A percentile compares a stretch with the other conserved stretches of the same genome.
Conservation (phyloP, 2,329 filamentous ascomycete species). For the Fonsecaea pedrosoi region DNA sequence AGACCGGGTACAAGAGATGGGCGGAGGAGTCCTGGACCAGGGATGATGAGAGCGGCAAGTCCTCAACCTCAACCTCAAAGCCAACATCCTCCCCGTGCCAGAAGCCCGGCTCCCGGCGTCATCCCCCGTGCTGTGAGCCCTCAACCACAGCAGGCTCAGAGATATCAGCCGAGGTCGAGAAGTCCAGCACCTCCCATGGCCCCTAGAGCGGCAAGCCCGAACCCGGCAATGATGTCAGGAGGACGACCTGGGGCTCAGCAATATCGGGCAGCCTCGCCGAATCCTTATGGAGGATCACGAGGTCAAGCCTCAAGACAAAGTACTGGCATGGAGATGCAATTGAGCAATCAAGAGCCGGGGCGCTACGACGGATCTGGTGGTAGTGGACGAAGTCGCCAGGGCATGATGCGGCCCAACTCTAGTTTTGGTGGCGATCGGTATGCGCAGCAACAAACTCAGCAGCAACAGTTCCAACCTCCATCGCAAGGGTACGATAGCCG, state of each 20-base stretch:
- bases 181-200: conserved; percentile 34
- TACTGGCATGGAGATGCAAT: conserved; percentile 70
- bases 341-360: conserved; percentile 62
- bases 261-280: conserved; percentile 41
- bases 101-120: conserved; percentile 36
- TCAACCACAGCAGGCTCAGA: conserved; percentile 30
- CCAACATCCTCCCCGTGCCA: conserved; percentile 27
- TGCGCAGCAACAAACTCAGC: conserved; percentile 25
- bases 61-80: conserved; percentile 32
- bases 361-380: conserved; percentile 58
- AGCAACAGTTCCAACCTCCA: background rate
- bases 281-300: conserved; percentile 46
- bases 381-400: conserved; percentile 55
- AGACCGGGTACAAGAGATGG: conserved; percentile 37
- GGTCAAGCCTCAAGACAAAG: conserved; percentile 33
- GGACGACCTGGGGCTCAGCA: conserved; percentile 20
- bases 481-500: conserved; percentile 37
- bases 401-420: conserved; percentile 61
- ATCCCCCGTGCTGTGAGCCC: conserved; percentile 37
- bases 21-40: conserved; percentile 36
- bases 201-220: conserved; percentile 15
- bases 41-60: conserved; percentile 34
- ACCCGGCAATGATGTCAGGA: conserved; percentile 30
- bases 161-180: conserved; percentile 29
- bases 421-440: conserved; percentile 58